A percentile compares a stretch with the other conserved stretches of the same genome.
Evolutionary conservation across 2,329 filamentous ascomycete genomes (phyloP).

Genomic region (Talaromyces albobiverticillius): DNA sequence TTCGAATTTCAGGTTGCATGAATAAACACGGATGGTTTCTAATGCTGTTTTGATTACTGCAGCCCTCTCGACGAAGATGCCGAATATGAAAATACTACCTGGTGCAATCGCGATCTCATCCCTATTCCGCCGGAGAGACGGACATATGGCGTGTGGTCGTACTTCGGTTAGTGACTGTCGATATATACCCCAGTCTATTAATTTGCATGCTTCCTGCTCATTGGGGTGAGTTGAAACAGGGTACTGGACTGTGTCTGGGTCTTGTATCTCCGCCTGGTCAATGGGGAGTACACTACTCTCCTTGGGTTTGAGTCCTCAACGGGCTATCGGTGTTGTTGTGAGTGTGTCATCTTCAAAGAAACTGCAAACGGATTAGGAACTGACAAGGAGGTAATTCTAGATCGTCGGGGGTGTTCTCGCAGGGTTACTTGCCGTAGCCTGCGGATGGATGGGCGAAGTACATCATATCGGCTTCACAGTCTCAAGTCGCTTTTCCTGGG

Average conservation of each 20-base stretch:
- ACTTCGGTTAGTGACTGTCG: constrained; percentile 18
- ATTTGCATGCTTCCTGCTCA: background rate
- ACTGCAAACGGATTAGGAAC: background rate
- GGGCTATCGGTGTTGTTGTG: constrained; percentile 26
- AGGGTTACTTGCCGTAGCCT: constrained; percentile 23
- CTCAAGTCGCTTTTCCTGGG: constrained; percentile 24
- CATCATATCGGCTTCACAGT: constrained; percentile 29
- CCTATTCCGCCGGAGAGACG: constrained; percentile 26
- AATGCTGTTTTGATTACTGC: background rate
- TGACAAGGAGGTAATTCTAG: background rate
- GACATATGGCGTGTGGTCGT: constrained; percentile 26
- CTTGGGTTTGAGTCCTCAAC: constrained; percentile 23
- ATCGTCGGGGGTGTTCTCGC: constrained; percentile 19
- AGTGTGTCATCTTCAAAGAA: constrained; percentile 2
- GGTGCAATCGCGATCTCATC: constrained; percentile 29
- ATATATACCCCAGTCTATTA: background rate
- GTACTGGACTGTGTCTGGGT: constrained; percentile 30
- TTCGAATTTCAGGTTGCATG: background rate
- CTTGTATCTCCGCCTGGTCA: constrained; percentile 28
- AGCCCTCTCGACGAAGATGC: constrained; percentile 22
- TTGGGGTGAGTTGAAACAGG: constrained; percentile 12
- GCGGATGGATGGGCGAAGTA: constrained; percentile 26
- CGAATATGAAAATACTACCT: constrained; percentile 23
- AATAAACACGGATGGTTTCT: background rate
- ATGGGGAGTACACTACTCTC: constrained; percentile 26